These are phyloP conservation scores for Mucor indicus DNA, from an alignment of 371 early-diverging fungal species.

Conservation along the genomic window DNA sequence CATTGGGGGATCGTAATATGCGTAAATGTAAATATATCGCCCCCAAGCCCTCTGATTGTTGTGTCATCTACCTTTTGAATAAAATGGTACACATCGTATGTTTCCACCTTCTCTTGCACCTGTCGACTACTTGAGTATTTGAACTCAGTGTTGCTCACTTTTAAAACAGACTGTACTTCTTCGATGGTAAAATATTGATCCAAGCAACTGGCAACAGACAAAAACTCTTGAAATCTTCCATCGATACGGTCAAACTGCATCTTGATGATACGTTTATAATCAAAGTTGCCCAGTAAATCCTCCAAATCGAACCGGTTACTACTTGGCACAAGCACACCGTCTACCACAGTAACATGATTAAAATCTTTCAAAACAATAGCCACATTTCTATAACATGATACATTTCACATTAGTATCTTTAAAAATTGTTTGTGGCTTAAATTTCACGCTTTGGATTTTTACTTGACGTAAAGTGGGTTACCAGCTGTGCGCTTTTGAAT, in stretches of 20 bases:
- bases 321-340: conserved; percentile 42
- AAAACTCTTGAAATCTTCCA: conserved; percentile 53
- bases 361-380: conserved; percentile 53
- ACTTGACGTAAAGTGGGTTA: conserved; percentile 61
- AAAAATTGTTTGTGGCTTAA: no score
- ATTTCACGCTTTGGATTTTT: no score
- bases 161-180: conserved; percentile 49
- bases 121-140: conserved; percentile 13
- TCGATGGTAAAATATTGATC: conserved; percentile 50
- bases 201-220: conserved; percentile 54
- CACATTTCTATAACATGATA: conserved; percentile 55
- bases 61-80: conserved; percentile 32
- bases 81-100: conserved; percentile 50
- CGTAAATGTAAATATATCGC: conserved; percentile 42
- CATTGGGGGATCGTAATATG: conserved; percentile 51
- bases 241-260: conserved; percentile 60
- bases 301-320: conserved; percentile 43
- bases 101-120: conserved; percentile 32
- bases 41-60: conserved; percentile 18
- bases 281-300: conserved; percentile 46
- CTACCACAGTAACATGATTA: conserved; percentile 52
- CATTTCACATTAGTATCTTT: no score
- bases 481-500: conserved; percentile 60
- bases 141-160: conserved; percentile 32
- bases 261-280: conserved; percentile 53